Evolutionary conservation across 179 eudicot genomes (phyloP).

Genomic region (Silene vulgaris): DNA sequence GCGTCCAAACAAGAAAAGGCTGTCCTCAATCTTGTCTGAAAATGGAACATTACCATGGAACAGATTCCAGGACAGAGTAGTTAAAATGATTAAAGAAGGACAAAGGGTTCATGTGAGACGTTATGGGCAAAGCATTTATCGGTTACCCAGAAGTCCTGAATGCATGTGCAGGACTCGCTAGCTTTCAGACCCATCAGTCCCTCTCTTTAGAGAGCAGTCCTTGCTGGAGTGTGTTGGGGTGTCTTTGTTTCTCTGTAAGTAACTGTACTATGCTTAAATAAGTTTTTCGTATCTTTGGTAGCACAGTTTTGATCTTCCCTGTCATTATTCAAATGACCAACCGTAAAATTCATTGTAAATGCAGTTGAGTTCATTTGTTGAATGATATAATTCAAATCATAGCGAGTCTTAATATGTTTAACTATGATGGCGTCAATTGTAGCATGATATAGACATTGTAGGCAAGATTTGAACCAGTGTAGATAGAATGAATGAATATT

Average conservation of each 20-base stretch:
- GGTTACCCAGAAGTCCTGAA: slow-evolving; percentile 67
- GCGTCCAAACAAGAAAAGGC: slow-evolving; percentile 79
- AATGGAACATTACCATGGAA: slow-evolving; percentile 57
- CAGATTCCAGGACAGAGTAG: slow-evolving; percentile 49
- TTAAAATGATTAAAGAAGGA: slow-evolving; percentile 63
- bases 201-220: neutral
- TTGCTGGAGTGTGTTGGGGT: neutral
- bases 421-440: neutral
- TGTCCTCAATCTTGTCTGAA: slow-evolving; percentile 57
- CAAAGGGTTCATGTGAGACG: slow-evolving; percentile 46
- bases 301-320: neutral
- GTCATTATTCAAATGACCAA: neutral
- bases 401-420: neutral
- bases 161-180: slow-evolving; percentile 70
- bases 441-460: neutral
- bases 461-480: neutral
- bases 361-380: neutral
- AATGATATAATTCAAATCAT: too few relatives aligned
- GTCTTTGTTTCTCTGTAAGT: too few relatives aligned
- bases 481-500: slow-evolving; percentile 29
- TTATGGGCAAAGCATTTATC: slow-evolving; percentile 65
- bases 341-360: neutral
- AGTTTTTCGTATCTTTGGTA: too few relatives aligned
- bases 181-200: neutral
- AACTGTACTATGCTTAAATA: too few relatives aligned